phyloP scores from a whole-genome alignment of 345 rosid genomes.

The Psidium guajava region DNA sequence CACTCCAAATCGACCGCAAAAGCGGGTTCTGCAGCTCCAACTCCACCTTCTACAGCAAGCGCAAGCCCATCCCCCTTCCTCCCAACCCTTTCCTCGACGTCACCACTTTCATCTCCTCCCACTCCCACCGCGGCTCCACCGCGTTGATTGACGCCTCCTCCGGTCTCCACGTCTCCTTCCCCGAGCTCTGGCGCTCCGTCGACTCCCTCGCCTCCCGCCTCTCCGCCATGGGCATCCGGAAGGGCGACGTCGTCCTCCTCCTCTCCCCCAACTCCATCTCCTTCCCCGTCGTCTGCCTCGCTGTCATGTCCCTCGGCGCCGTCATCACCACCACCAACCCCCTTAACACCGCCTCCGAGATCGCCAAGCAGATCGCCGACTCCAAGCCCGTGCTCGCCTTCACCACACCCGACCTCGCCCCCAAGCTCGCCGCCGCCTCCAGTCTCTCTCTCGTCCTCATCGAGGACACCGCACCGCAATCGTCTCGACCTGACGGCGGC shows the following conservation, averaged over 20 bases:
- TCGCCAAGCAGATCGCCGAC: slow-evolving; percentile 52
- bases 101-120: slow-evolving; percentile 75
- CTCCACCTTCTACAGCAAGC: slow-evolving; percentile 61
- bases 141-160: slow-evolving; percentile 88
- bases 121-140: slow-evolving; percentile 53
- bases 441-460: slow-evolving; percentile 46
- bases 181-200: slow-evolving; percentile 64
- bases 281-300: slow-evolving; percentile 86
- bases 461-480: slow-evolving; percentile 18
- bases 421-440: slow-evolving; percentile 38
- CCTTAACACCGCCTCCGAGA: slow-evolving; percentile 68
- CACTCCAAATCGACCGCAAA: slow-evolving; percentile 18
- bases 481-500: background rate
- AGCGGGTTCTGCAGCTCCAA: slow-evolving; percentile 61
- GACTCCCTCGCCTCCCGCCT: slow-evolving; percentile 55
- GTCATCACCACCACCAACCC: slow-evolving; percentile 78
- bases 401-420: slow-evolving; percentile 40
- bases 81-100: slow-evolving; percentile 44
- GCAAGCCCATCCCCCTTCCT: slow-evolving; percentile 49
- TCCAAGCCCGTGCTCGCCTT: slow-evolving; percentile 68
- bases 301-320: slow-evolving; percentile 93
- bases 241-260: slow-evolving; percentile 71
- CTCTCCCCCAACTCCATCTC: slow-evolving; percentile 82
- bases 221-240: slow-evolving; percentile 59
- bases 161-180: slow-evolving; percentile 49